These are phyloP conservation scores for Trypanosomatidae sp. DNA, from an alignment of 208 protist genomes.

Conservation along the genomic window DNA sequence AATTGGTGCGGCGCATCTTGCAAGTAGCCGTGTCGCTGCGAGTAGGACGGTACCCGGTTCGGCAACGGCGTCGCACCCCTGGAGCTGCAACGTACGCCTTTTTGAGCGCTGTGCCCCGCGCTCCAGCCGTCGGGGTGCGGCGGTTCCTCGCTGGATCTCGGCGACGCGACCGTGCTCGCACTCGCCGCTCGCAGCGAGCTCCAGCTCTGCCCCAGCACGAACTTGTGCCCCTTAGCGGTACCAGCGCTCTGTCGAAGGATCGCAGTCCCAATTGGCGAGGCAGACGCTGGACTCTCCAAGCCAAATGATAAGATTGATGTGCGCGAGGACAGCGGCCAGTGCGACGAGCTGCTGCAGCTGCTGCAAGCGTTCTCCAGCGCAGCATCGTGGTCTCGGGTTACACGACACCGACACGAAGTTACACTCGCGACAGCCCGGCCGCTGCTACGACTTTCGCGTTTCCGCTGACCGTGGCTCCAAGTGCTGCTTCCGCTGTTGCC, in stretches of 20 bases:
- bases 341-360: conserved; percentile 4
- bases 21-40: neutral
- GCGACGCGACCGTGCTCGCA: conserved; percentile 1
- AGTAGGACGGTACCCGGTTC: neutral
- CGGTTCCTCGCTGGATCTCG: neutral
- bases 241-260: neutral
- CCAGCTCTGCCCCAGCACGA: neutral
- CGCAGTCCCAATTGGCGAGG: neutral
- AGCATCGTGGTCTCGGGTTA: neutral
- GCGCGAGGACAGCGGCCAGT: neutral
- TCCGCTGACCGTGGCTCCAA: neutral
- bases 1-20: neutral
- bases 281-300: neutral
- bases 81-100: neutral
- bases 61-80: neutral
- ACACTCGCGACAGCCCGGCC: neutral
- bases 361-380: neutral
- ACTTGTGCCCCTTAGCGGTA: neutral
- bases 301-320: conserved; percentile 2
- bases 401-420: neutral
- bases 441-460: neutral
- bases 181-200: neutral
- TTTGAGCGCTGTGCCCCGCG: neutral
- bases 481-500: neutral
- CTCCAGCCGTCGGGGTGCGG: neutral